Evolutionary conservation across 352 stramenopile species (phyloP), one percentile per base, ranked within the genome.

Genomic region (Phytophthora lateralis): DNA sequence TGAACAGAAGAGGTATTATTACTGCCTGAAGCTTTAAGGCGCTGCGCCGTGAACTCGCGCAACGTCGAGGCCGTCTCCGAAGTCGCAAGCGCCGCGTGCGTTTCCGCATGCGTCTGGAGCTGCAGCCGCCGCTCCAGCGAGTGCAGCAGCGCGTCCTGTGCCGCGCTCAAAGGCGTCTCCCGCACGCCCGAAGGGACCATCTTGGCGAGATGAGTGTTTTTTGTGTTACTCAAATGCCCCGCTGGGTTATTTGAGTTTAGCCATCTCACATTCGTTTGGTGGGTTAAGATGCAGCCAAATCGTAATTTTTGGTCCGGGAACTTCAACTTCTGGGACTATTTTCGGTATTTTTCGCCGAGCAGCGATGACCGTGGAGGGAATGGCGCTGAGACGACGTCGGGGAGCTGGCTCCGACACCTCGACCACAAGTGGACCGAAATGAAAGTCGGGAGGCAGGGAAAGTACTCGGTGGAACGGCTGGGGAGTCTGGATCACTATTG

Each of bases 41-140:
- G 59, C 2, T 49, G 60, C 12, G 57, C 39, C 5, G 82, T 46
- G 46, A 90, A 88, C 15, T 66, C 76, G 26, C 75, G 78, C 37
- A 90, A 51, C 15, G 78, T 81, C 34, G 66, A 38, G 1, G 61
- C 47, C 3, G 48, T 42, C 21, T 56, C 49, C 35, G 26, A 24
- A 24, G 21, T 24, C 21, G 21, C 21, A 14, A 87, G 55, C 24
- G 76, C 49, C 29, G 76, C 76, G 39, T 82, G 81, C 5, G 54
- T 62, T 52, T 80, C 70, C 0, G 71, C 71, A 51, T 92, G 82
- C 6, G 65, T 58, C 35, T 73, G 66, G 20, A 92, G 55, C 69
- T 89, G 76, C 43, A 89, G 47, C 17, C 72, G 72, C 2, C 78
- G 75, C 71, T 92, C 83, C 43, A 92, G 66, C 8, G 78, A 70